Conservation (phyloP, 306 rosid genomes). For the Cucurbita maxima region DNA sequence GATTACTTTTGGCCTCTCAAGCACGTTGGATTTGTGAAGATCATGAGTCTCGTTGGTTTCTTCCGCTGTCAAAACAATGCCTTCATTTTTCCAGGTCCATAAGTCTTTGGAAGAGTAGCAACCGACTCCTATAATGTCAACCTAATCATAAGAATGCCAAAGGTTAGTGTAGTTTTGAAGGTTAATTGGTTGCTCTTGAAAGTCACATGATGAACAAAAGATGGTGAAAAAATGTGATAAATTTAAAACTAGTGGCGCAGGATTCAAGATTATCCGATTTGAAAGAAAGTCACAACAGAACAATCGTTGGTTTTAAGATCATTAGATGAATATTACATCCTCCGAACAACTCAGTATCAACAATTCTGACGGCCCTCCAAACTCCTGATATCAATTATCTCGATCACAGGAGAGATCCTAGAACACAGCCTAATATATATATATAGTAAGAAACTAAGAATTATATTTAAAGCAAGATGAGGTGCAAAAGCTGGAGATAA, state of each 20-base stretch:
- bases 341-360: not conserved
- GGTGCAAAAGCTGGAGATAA: no score
- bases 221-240: not conserved
- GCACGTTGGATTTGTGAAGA: slow-evolving; percentile 79
- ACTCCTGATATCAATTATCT: no score
- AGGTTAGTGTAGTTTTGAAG: not conserved
- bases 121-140: slow-evolving; percentile 91
- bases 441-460: no score
- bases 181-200: not conserved
- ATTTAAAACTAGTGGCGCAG: not conserved
- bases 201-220: not conserved
- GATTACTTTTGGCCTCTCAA: slow-evolving; percentile 91
- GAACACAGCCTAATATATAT: no score
- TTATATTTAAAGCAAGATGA: no score
- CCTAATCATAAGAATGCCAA: slow-evolving; percentile 26
- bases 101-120: slow-evolving; percentile 95
- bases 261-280: not conserved
- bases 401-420: no score
- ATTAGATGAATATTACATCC: not conserved
- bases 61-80: slow-evolving; percentile 75
- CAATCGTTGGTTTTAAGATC: not conserved
- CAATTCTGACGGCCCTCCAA: not conserved
- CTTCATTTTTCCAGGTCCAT: slow-evolving; percentile 95
- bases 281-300: not conserved
- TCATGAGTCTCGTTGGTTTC: slow-evolving; percentile 75